phyloP scores from a whole-genome alignment of 208 protist species.

The Leishmania guyanensis region DNA sequence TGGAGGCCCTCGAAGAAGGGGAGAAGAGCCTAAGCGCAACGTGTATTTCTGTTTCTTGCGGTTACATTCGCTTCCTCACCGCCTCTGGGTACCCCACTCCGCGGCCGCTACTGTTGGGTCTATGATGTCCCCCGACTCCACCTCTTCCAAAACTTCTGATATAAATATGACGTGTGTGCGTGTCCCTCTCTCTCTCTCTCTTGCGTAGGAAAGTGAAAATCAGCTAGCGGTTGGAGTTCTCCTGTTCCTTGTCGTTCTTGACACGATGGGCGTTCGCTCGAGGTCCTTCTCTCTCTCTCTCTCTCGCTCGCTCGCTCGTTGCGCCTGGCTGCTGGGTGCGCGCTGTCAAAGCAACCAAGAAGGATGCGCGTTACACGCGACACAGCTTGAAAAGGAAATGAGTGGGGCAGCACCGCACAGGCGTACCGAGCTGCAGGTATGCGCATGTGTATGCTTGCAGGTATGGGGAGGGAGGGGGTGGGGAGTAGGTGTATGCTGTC shows the following conservation, averaged over 20 bases:
- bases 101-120: background rate
- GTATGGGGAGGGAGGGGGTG: background rate
- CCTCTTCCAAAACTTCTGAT: background rate
- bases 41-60: background rate
- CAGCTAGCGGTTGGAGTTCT: background rate
- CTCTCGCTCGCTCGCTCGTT: background rate
- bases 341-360: background rate
- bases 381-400: background rate
- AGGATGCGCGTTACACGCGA: background rate
- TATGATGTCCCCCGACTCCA: background rate
- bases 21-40: background rate
- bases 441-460: background rate
- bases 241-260: background rate
- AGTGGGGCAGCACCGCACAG: background rate
- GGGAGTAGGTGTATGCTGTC: background rate
- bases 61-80: background rate
- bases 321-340: background rate
- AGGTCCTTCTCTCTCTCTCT: background rate
- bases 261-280: background rate
- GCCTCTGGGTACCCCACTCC: background rate
- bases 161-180: background rate
- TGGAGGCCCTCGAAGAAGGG: background rate
- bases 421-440: background rate
- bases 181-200: background rate
- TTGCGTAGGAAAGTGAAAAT: background rate